Conservation (phyloP, 2,329 filamentous ascomycete genomes). For the Pseudopyrenochaeta lycopersici region DNA sequence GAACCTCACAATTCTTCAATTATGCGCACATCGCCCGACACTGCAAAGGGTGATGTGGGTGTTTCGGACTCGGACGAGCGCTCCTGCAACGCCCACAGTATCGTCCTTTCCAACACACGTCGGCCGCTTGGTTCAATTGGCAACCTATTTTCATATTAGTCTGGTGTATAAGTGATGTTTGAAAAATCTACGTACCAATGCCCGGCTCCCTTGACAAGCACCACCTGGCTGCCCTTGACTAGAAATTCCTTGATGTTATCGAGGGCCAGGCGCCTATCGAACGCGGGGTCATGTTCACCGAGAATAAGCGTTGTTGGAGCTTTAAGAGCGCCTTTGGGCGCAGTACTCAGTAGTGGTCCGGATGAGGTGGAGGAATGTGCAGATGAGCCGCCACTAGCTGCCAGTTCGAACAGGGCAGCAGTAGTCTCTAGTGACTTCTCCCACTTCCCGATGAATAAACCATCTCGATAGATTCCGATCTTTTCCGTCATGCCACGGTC, state of each 20-base stretch:
- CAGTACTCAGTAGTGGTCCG: slow-evolving; percentile 55
- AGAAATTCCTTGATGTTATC: slow-evolving; percentile 64
- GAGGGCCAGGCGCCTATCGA: slow-evolving; percentile 59
- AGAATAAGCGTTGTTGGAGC: slow-evolving; percentile 64
- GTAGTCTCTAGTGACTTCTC: slow-evolving; percentile 61
- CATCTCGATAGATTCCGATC: slow-evolving; percentile 64
- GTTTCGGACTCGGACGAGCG: slow-evolving; percentile 6
- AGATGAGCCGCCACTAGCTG: slow-evolving; percentile 12
- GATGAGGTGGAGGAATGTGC: slow-evolving; percentile 30
- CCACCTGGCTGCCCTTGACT: slow-evolving; percentile 58
- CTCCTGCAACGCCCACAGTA: slow-evolving; percentile 43
- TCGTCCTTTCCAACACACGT: slow-evolving; percentile 52
- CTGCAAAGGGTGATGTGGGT: slow-evolving; percentile 29
- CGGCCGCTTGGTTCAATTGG: slow-evolving; percentile 58
- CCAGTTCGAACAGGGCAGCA: slow-evolving; percentile 57
- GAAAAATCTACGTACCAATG: slow-evolving; percentile 54
- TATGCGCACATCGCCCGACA: slow-evolving; percentile 28
- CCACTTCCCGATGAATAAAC: slow-evolving; percentile 57
- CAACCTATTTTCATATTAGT: slow-evolving; percentile 14
- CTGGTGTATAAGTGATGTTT: too few relatives aligned
- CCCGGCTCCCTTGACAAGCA: slow-evolving; percentile 59
- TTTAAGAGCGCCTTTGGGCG: slow-evolving; percentile 57
- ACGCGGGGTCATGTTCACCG: slow-evolving; percentile 62
- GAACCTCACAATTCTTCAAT: slow-evolving; percentile 18
- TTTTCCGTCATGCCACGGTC: slow-evolving; percentile 61